These are phyloP conservation scores for Anastatica hierochuntica DNA, from an alignment of 345 rosid genomes.

Conservation along the genomic window DNA sequence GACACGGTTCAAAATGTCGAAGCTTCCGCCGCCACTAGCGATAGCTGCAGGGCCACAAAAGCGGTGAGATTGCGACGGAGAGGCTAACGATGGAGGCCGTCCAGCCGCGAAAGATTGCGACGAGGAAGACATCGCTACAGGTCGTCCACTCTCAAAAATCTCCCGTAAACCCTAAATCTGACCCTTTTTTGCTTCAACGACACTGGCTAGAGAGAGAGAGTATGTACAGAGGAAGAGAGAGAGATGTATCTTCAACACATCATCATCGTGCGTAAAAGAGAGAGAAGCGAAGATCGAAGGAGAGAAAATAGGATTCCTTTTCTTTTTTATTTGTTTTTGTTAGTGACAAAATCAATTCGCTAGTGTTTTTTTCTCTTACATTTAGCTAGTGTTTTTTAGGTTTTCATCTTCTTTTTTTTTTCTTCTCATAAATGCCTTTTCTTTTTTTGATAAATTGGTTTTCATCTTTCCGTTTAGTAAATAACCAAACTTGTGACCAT, in stretches of 20 bases:
- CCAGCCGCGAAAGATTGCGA: conserved; percentile 46
- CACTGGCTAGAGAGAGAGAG: conserved; percentile 17
- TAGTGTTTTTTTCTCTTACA: no score
- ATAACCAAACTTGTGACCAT: no score
- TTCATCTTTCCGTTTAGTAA: no score
- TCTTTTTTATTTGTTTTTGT: no score
- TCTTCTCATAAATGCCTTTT: no score
- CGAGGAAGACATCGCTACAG: conserved; percentile 45
- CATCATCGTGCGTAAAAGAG: conserved; percentile 9
- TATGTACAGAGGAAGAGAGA: conserved; percentile 20
- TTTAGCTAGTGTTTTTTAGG: no score
- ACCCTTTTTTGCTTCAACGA: background rate
- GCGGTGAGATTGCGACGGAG: conserved; percentile 53
- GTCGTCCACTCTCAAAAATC: conserved; percentile 7
- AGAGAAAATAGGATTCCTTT: background rate
- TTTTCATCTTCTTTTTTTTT: no score
- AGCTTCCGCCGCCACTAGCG: conserved; percentile 50
- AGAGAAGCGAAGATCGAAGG: conserved; percentile 21
- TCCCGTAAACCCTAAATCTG: conserved; percentile 27
- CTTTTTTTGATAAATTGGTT: no score
- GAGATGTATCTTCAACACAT: conserved; percentile 13
- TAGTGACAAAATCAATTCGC: no score
- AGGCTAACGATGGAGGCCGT: conserved; percentile 36
- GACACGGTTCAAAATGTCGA: conserved; percentile 70
- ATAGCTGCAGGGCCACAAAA: conserved; percentile 39